Percentiles rank a stretch among this genome's conserved stretches.
Evolutionary conservation across 192 early-diverging fungal genomes (phyloP).

Genomic region (Coemansia javaensis): DNA sequence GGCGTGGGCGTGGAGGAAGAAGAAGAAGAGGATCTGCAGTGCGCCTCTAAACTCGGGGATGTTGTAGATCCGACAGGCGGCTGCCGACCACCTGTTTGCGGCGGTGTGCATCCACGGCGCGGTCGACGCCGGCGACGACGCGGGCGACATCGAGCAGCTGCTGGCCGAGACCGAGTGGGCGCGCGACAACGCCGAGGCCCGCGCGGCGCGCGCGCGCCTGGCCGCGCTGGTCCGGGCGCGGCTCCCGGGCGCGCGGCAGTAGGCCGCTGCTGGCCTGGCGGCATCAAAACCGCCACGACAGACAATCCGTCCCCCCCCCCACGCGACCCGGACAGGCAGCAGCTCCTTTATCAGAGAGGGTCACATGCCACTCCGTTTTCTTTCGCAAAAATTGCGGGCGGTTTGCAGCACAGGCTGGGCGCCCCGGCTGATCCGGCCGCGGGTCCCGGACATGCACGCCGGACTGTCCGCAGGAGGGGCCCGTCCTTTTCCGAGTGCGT

Average conservation of each 20-base stretch:
- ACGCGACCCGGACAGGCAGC: too few species aligned
- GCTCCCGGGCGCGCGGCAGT: neutral
- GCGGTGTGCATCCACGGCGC: slow-evolving; percentile 41
- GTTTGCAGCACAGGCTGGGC: too few species aligned
- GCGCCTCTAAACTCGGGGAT: slow-evolving; percentile 1
- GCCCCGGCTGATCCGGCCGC: too few species aligned
- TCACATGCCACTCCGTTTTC: too few species aligned
- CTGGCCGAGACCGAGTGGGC: slow-evolving; percentile 37
- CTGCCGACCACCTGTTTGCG: slow-evolving; percentile 41
- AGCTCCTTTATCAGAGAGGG: too few species aligned
- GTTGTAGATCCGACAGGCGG: slow-evolving; percentile 48
- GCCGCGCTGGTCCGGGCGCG: slow-evolving; percentile 7
- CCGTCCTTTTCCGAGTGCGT: too few species aligned
- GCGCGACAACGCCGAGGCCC: slow-evolving; percentile 17
- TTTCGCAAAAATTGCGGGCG: too few species aligned
- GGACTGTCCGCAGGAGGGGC: too few species aligned
- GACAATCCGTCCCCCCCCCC: too few species aligned
- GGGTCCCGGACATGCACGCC: too few species aligned
- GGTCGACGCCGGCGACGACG: slow-evolving; percentile 10
- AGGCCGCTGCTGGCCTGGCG: neutral
- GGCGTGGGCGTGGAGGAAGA: neutral
- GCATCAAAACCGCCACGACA: too few species aligned
- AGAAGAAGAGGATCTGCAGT: neutral
- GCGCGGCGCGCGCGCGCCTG: slow-evolving; percentile 17
- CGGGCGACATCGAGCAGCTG: slow-evolving; percentile 25